Evolutionary conservation across 192 early-diverging fungal species (phyloP), one percentile per base, ranked within the genome.

Genomic region (Entomortierella chlamydospora): DNA sequence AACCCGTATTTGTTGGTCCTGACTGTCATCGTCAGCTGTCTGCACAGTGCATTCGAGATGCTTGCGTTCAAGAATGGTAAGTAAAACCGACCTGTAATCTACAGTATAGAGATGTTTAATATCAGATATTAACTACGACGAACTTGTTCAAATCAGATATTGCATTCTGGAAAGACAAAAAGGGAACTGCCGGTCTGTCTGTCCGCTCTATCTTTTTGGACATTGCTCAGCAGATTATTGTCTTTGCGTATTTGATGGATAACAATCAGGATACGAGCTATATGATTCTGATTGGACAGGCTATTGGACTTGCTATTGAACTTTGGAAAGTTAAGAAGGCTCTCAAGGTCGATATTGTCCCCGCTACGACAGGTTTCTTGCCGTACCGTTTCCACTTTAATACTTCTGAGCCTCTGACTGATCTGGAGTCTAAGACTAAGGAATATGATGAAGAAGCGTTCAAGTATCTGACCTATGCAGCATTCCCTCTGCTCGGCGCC

Each of bases 21-120:
- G 6, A 97, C 96, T 6, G 83, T 93, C n/a, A 49, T 83, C 31
- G 95, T 96, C 28, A 93, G 92, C 34, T 52, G 92, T 20, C 72
- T 97, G 10, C 96, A 97, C 81, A 90, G 89, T 54, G 61, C 93
- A 2, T 97, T 97, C 87, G 95, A 96, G 76, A 93, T 97, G 69
- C 81, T 97, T 68, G 95, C 95, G 0, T 97, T 97, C 81, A 97
- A 96, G 85, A 97, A 95, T 72, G 94, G 93, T 93, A 81, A 42
- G 70, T n/a, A n/a, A n/a, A n/a, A n/a, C n/a, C n/a, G n/a, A n/a
- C n/a, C n/a, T n/a, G n/a, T n/a, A n/a, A n/a, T n/a, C n/a, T n/a
- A n/a, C n/a, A n/a, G 53, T 26, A 29, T 55, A 13, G 53, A 17
- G 10, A 37, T 37, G 34, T 37, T 37, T 55, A 1, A 26, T 23